Base-by-base conservation (phyloP, 1,139 yeast genomes). In the Kodamaea plutei region DNA sequence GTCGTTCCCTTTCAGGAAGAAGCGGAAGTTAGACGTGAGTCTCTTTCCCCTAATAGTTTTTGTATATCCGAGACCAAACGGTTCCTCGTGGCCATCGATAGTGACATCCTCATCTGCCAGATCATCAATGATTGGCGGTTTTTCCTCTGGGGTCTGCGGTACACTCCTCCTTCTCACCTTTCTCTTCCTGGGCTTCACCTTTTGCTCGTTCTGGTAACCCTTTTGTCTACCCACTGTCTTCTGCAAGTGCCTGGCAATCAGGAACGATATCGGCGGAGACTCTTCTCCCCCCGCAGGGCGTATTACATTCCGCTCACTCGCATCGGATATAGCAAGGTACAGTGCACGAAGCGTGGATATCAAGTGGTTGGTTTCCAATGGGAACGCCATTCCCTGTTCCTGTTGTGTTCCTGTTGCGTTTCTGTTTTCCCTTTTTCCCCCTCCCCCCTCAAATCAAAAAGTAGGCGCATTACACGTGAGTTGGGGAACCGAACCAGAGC, bases 381-480 rank as follows among this genome's bases (percentile, higher is more conserved):
- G 65, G 34, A 64, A 62, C 14, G 69, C 59, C 70, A 64, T 64
- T n/a, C n/a, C n/a, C n/a, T n/a, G n/a, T n/a, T n/a, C n/a, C n/a
- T n/a, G n/a, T n/a, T n/a, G n/a, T n/a, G n/a, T n/a, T n/a, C n/a
- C n/a, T n/a, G n/a, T n/a, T n/a, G n/a, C n/a, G n/a, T n/a, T n/a
- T n/a, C n/a, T n/a, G n/a, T n/a, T n/a, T n/a, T n/a, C n/a, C n/a
- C n/a, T n/a, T n/a, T n/a, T n/a, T n/a, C n/a, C n/a, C n/a, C n/a
- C n/a, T n/a, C n/a, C n/a, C n/a, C n/a, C n/a, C n/a, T n/a, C n/a
- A n/a, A n/a, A n/a, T n/a, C n/a, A n/a, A n/a, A n/a, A n/a, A n/a
- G n/a, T n/a, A n/a, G n/a, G n/a, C n/a, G n/a, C n/a, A n/a, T n/a
- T n/a, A n/a, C n/a, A n/a, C n/a, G n/a, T n/a, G n/a, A n/a, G n/a